phyloP scores from a whole-genome alignment of 768 basidiomycete genomes.

The Pulveroboletus sp. region DNA sequence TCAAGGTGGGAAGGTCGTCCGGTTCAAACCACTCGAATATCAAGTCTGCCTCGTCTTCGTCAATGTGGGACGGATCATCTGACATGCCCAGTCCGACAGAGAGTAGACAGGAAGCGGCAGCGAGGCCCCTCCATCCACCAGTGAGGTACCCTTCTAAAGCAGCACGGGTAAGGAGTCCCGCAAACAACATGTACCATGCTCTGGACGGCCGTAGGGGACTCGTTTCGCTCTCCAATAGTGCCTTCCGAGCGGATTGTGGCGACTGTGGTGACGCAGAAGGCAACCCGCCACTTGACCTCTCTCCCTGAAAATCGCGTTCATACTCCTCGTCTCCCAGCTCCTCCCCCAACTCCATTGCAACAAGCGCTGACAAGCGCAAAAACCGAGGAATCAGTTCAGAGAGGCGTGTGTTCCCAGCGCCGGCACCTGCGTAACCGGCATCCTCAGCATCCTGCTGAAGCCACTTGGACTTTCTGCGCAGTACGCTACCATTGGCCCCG shows the following conservation, averaged over 20 bases:
- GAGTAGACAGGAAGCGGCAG: conserved; percentile 68
- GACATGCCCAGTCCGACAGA: conserved; percentile 63
- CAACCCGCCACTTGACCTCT: conserved; percentile 18
- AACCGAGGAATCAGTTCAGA: conserved; percentile 69
- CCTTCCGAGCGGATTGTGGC: conserved; percentile 19
- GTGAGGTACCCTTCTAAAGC: conserved; percentile 83
- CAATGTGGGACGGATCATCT: conserved; percentile 23
- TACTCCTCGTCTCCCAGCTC: conserved; percentile 62
- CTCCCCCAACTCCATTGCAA: conserved; percentile 72
- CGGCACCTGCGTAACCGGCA: conserved; percentile 29
- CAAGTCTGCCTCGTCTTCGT: conserved; percentile 32
- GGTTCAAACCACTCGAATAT: conserved; percentile 65
- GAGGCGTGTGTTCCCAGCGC: conserved; percentile 61
- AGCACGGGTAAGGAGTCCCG: conserved; percentile 76
- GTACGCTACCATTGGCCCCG: conserved; percentile 53
- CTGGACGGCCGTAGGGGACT: conserved; percentile 64
- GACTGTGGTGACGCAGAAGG: conserved; percentile 9
- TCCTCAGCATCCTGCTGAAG: conserved; percentile 20
- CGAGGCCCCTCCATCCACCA: conserved; percentile 74
- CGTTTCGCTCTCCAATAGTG: conserved; percentile 38
- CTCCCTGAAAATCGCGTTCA: conserved; percentile 30
- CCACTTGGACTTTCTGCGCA: conserved; percentile 48
- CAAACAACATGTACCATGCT: conserved; percentile 81
- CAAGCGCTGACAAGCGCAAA: conserved; percentile 72
- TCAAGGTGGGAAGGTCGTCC: conserved; percentile 68